A percentile compares a stretch with the other conserved stretches of the same genome.
Evolutionary conservation across 1,284 basidiomycete species (phyloP).

Genomic region (Sanghuangporus weigelae): DNA sequence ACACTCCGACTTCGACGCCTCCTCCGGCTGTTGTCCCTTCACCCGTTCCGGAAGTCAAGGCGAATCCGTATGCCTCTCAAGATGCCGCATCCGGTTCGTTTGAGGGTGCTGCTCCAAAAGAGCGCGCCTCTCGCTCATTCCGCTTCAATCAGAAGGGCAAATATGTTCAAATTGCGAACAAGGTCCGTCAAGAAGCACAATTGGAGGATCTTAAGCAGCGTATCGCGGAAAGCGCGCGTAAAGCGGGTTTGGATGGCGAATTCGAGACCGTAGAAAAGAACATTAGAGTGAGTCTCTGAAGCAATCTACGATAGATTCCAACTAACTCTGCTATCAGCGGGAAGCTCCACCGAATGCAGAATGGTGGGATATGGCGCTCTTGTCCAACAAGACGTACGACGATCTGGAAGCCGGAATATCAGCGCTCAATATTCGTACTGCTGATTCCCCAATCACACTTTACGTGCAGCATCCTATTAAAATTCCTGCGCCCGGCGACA

Average conservation of each 20-base stretch:
- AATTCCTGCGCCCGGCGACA: conserved; percentile 87
- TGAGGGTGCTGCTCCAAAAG: conserved; percentile 60
- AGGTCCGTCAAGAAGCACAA: conserved; percentile 78
- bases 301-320: conserved; percentile 13
- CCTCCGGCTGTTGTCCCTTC: conserved; percentile 43
- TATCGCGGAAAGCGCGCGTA: conserved; percentile 87
- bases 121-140: conserved; percentile 67
- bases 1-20: conserved; percentile 59
- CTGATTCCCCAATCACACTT: conserved; percentile 78
- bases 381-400: conserved; percentile 77
- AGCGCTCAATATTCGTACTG: conserved; percentile 54
- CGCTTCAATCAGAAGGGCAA: conserved; percentile 90
- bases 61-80: conserved; percentile 70
- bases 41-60: conserved; percentile 30
- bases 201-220: conserved; percentile 89
- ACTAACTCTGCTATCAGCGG: conserved; percentile 40
- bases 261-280: conserved; percentile 87
- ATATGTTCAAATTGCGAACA: conserved; percentile 81
- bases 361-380: conserved; percentile 95
- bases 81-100: conserved; percentile 53
- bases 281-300: conserved; percentile 51
- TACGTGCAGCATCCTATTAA: conserved; percentile 98
- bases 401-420: conserved; percentile 60
- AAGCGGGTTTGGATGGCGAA: conserved; percentile 91
- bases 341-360: conserved; percentile 85